These are phyloP conservation scores for Sphaerosporella brunnea DNA, from an alignment of 495 filamentous ascomycete genomes.

Conservation along the genomic window DNA sequence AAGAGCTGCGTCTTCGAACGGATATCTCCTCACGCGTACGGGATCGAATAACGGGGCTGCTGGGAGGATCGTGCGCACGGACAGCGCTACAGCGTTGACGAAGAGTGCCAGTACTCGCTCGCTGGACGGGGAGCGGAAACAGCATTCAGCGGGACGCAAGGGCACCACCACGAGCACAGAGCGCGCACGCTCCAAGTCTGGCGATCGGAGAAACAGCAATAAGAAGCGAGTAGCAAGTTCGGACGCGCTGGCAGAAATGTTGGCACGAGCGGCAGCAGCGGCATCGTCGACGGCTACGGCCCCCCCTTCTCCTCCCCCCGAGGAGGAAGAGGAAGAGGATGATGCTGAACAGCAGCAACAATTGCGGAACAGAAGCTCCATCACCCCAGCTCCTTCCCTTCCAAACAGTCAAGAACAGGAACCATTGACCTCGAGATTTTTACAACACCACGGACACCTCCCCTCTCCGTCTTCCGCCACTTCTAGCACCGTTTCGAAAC, in stretches of 20 bases:
- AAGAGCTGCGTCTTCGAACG: not conserved
- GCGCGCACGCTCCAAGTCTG: slow-evolving; percentile 1
- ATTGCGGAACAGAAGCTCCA: too few species aligned
- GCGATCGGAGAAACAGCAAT: not conserved
- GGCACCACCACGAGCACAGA: slow-evolving; percentile 8
- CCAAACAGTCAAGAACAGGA: too few species aligned
- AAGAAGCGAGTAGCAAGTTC: slow-evolving; percentile 5
- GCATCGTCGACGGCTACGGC: not conserved
- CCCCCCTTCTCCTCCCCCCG: slow-evolving; percentile 8
- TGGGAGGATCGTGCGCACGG: not conserved
- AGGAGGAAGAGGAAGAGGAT: too few species aligned
- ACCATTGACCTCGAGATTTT: too few species aligned
- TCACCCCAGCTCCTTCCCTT: too few species aligned
- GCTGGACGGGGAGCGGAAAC: slow-evolving; percentile 8
- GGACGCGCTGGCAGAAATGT: not conserved
- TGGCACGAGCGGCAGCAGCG: not conserved
- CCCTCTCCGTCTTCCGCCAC: slow-evolving; percentile 15
- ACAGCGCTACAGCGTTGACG: not conserved
- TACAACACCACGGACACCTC: slow-evolving; percentile 16
- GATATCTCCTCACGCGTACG: slow-evolving; percentile 3
- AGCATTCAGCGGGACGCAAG: slow-evolving; percentile 10
- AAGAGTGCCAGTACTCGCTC: slow-evolving; percentile 25
- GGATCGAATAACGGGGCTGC: not conserved
- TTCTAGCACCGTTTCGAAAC: slow-evolving; percentile 8
- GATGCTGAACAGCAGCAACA: too few species aligned